Conservation (phyloP, 257 asterid species). For the Galeopsis tetrahit region DNA sequence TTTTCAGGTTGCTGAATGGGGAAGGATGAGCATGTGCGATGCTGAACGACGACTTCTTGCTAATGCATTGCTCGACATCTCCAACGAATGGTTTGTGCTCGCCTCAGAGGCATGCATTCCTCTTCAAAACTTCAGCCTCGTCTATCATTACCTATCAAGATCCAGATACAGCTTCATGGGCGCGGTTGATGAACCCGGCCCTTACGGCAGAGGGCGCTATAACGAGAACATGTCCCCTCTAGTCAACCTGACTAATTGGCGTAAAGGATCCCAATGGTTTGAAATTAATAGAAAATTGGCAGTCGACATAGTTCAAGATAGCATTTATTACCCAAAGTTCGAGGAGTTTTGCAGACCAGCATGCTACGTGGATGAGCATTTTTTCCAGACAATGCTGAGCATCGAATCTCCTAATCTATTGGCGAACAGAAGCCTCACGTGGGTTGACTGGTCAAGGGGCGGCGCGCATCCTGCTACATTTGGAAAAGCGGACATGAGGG, state of each 20-base stretch:
- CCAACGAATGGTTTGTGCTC: slow-evolving; percentile 78
- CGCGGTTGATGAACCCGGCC: slow-evolving; percentile 53
- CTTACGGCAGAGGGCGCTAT: slow-evolving; percentile 57
- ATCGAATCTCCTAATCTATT: slow-evolving; percentile 64
- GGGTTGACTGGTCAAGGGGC: slow-evolving; percentile 96
- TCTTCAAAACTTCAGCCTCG: slow-evolving; percentile 49
- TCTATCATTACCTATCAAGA: slow-evolving; percentile 52
- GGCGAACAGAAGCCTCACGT: slow-evolving; percentile 79
- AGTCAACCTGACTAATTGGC: slow-evolving; percentile 55
- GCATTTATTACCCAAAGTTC: slow-evolving; percentile 47
- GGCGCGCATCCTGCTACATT: slow-evolving; percentile 93
- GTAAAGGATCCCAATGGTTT: slow-evolving; percentile 65
- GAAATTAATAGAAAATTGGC: slow-evolving; percentile 51
- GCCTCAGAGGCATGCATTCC: slow-evolving; percentile 75
- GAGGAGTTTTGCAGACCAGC: slow-evolving; percentile 53
- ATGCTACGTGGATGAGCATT: slow-evolving; percentile 63
- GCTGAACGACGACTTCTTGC: slow-evolving; percentile 83
- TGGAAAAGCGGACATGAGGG: slow-evolving; percentile 60
- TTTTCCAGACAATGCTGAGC: slow-evolving; percentile 67
- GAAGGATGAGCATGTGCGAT: slow-evolving; percentile 80
- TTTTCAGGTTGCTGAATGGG: slow-evolving; percentile 63
- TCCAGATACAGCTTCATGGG: slow-evolving; percentile 60
- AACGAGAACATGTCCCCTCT: slow-evolving; percentile 45
- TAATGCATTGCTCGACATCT: slow-evolving; percentile 76
- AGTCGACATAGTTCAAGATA: slow-evolving; percentile 42